Percentiles rank a stretch among this genome's conserved stretches.
phyloP scores from a whole-genome alignment of 2,329 filamentous ascomycete genomes.

The Akanthomyces dipterigenus region DNA sequence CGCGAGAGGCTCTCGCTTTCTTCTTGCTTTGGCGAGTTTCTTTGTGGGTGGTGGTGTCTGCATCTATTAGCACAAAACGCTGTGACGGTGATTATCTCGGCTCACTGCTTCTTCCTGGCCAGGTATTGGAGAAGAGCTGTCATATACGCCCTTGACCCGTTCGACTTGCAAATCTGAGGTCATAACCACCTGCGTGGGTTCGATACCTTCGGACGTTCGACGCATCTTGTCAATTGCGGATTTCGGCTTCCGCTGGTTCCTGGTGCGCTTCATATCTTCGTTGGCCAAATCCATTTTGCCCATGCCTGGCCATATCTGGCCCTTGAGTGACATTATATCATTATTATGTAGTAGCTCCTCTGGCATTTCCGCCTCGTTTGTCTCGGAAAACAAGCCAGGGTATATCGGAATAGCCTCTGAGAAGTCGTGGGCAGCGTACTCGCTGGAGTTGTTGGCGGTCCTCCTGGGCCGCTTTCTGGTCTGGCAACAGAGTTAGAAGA shows the following conservation, averaged over 20 bases:
- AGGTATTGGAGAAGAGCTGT: slow-evolving; percentile 43
- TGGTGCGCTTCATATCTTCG: slow-evolving; percentile 62
- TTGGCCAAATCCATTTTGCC: slow-evolving; percentile 74
- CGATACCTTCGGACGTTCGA: slow-evolving; percentile 55
- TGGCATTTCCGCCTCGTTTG: slow-evolving; percentile 22
- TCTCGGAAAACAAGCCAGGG: slow-evolving; percentile 22
- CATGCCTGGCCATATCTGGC: slow-evolving; percentile 71
- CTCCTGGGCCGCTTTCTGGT: slow-evolving; percentile 26
- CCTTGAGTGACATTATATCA: slow-evolving; percentile 51
- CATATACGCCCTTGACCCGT: slow-evolving; percentile 52
- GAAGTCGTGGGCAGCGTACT: slow-evolving; percentile 24
- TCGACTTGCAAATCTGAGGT: slow-evolving; percentile 43
- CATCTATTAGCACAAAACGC: neutral
- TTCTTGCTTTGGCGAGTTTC: slow-evolving; percentile 21
- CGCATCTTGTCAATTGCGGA: slow-evolving; percentile 63
- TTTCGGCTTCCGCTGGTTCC: slow-evolving; percentile 73
- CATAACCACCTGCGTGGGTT: slow-evolving; percentile 60
- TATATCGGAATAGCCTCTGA: slow-evolving; percentile 22
- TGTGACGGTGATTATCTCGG: neutral
- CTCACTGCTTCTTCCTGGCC: slow-evolving; percentile 38
- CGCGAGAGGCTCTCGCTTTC: slow-evolving; percentile 26
- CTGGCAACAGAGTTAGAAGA: slow-evolving; percentile 12
- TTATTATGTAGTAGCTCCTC: slow-evolving; percentile 21
- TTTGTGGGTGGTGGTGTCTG: slow-evolving; percentile 25
- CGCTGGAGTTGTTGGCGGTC: slow-evolving; percentile 13